Percentiles rank a stretch among this genome's conserved stretches.
These are phyloP conservation scores for Pseudozyma thailandica DNA, from an alignment of 1,284 basidiomycete genomes.

Conservation along the genomic window DNA sequence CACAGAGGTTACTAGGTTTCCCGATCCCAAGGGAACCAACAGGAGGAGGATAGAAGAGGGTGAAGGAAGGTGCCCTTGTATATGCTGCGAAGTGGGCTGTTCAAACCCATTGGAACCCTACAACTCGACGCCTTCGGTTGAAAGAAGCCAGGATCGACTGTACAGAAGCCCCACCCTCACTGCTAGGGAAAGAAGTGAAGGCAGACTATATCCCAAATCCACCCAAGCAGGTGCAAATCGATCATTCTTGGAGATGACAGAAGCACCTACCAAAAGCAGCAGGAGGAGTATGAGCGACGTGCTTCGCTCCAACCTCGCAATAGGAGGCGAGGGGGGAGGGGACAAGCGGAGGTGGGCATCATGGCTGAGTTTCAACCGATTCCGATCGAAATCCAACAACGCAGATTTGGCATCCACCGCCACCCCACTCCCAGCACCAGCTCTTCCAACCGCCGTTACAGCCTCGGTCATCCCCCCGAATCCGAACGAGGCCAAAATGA, in stretches of 20 bases:
- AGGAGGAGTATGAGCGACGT: not conserved
- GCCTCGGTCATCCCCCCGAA: not conserved
- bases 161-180: no score
- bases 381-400: not conserved
- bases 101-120: conserved; percentile 7
- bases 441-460: not conserved
- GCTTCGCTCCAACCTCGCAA: not conserved
- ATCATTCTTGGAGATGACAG: conserved; percentile 27
- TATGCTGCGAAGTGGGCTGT: conserved; percentile 36
- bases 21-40: conserved; percentile 20
- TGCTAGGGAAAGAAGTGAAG: no score
- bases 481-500: no score
- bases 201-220: no score
- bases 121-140: not conserved
- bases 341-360: not conserved
- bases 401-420: not conserved
- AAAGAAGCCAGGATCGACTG: not conserved
- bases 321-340: not conserved
- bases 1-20: conserved; percentile 26
- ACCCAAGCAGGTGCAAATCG: no score
- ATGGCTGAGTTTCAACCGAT: no score
- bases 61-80: conserved; percentile 25
- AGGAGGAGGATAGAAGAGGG: not conserved
- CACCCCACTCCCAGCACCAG: conserved; percentile 1
- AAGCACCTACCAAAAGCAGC: not conserved